These are phyloP conservation scores for Euryodendron excelsum DNA, from an alignment of 148 eudicot genomes.

Conservation along the genomic window DNA sequence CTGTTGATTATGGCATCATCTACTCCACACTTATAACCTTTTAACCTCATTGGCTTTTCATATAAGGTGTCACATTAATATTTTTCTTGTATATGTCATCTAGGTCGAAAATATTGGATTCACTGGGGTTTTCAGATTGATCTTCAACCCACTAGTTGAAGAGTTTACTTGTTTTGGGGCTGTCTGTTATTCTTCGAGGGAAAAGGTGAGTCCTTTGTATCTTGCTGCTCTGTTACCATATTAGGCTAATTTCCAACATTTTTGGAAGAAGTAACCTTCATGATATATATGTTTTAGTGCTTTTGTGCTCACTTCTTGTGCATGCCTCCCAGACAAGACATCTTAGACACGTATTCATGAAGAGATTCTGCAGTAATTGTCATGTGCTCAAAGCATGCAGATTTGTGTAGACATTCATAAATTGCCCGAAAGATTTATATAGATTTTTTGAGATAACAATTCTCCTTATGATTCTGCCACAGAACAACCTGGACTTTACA, in stretches of 20 bases:
- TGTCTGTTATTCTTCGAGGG: slow-evolving; percentile 62
- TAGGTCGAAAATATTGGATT: slow-evolving; percentile 80
- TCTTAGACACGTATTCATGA: too few species aligned
- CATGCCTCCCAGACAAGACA: too few species aligned
- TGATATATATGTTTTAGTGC: too few species aligned
- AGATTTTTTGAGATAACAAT: background rate
- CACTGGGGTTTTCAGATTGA: slow-evolving; percentile 80
- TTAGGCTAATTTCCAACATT: background rate
- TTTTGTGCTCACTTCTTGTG: too few species aligned
- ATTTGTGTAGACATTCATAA: background rate
- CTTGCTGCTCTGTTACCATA: background rate
- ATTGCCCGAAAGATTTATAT: background rate
- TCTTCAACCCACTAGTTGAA: slow-evolving; percentile 76
- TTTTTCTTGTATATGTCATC: slow-evolving; percentile 10
- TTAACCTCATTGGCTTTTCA: background rate
- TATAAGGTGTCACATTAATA: background rate
- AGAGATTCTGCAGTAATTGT: too few species aligned
- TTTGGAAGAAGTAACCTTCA: background rate
- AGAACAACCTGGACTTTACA: slow-evolving; percentile 76
- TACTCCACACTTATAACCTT: background rate
- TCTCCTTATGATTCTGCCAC: slow-evolving; percentile 13
- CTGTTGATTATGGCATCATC: background rate
- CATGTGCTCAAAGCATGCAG: background rate
- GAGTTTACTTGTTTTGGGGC: slow-evolving; percentile 88
- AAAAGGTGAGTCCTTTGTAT: slow-evolving; percentile 48